phyloP scores from a whole-genome alignment of 257 asterid genomes.

The Marsdenia floribunda region DNA sequence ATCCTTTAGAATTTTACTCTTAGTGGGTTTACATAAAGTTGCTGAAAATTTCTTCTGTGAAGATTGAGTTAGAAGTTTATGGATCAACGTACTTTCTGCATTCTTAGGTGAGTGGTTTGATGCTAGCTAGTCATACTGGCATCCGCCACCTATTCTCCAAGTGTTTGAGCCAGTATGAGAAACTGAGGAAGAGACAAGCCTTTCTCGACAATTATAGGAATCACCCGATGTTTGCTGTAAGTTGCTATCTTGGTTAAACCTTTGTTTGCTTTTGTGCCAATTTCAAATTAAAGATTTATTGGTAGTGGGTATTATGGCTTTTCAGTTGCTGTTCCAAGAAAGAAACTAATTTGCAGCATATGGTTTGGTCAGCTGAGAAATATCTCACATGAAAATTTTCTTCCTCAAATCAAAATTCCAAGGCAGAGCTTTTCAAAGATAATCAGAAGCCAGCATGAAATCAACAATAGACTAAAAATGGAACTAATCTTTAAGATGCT shows the following conservation, averaged over 20 bases:
- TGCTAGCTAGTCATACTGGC: slow-evolving; percentile 99
- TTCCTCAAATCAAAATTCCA: background rate
- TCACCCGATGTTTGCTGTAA: slow-evolving; percentile 94
- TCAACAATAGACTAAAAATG: background rate
- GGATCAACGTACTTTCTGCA: slow-evolving; percentile 1
- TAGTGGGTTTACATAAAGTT: background rate
- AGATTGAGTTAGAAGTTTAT: slow-evolving; percentile 10
- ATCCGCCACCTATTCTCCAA: slow-evolving; percentile 96
- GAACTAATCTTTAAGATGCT: background rate
- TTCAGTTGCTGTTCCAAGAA: background rate
- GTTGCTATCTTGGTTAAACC: slow-evolving; percentile 21
- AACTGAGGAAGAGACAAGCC: slow-evolving; percentile 97
- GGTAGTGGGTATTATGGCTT: background rate
- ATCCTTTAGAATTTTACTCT: background rate
- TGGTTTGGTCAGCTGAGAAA: background rate
- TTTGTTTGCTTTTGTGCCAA: background rate
- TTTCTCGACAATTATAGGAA: slow-evolving; percentile 95
- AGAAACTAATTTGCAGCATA: background rate
- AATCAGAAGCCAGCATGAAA: background rate
- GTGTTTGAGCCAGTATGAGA: slow-evolving; percentile 95
- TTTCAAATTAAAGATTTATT: background rate
- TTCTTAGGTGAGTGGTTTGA: slow-evolving; percentile 90
- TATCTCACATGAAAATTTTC: background rate
- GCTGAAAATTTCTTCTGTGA: background rate
- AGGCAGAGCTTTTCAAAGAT: background rate